Evolutionary conservation across 2,329 filamentous ascomycete genomes (phyloP), one percentile per base, ranked within the genome.

Genomic region (Eutypa lata): DNA sequence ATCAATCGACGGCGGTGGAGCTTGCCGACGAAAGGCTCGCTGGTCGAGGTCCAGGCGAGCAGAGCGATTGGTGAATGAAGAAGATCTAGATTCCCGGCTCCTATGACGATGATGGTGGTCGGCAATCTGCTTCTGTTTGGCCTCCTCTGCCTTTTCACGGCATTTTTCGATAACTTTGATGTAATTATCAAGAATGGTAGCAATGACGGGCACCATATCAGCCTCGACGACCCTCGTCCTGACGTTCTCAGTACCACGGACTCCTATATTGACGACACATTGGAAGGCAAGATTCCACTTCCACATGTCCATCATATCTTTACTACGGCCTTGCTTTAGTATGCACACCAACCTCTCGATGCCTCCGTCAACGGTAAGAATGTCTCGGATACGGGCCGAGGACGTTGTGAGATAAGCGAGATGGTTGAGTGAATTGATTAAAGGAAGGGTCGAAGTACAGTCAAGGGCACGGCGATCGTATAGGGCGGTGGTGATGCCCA

Each of bases 281-380:
- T 97, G 94, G 72, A 99, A 99, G 50, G 94, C 94, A 57, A 99
- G 81, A 68, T 97, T 99, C 94, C 94, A 99, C 75, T 97, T 97
- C 94, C 94, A 99, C 90, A 96, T 96, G 71, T 97, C 93, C 93
- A 97, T 97, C 86, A 97, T 88, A 71, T 99, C 93, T 73, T 92
- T 95, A 75, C 90, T 97, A 68, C 94, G 83, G 58, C 94, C 94
- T 73, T 96, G 91, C 74, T 99, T 99, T 71, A 99, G 83, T 68
- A 99, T 97, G 81, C 91, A 97, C 69, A 99, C 90, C 62, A 99
- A 79, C 60, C 93, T 81, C 77, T 99, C 94, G 71, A 99, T 94
- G 57, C 94, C 94, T 73, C 94, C 94, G 88, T 99, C 94, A 75
- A 99, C 91, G 53, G 93, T 97, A 60, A 99, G 83, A 58, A 99